These are phyloP conservation scores for Zopfochytrium polystomum DNA, from an alignment of 371 early-diverging fungal genomes.

Conservation along the genomic window DNA sequence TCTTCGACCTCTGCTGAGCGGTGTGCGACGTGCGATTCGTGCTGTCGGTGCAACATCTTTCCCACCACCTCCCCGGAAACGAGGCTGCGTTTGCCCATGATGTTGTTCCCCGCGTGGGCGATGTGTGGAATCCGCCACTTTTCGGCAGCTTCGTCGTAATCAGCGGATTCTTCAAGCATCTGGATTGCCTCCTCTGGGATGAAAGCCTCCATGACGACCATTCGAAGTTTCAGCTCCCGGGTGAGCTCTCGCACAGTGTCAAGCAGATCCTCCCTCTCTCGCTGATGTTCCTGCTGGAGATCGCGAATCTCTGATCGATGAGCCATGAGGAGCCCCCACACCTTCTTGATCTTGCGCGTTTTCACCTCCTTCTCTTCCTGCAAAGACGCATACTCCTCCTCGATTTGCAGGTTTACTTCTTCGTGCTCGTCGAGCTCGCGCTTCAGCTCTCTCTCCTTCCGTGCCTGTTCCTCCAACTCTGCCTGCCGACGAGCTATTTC, in stretches of 20 bases:
- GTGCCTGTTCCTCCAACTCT: slow-evolving; percentile 47
- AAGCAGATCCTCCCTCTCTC: slow-evolving; percentile 53
- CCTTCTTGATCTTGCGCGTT: slow-evolving; percentile 55
- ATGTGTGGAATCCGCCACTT: slow-evolving; percentile 54
- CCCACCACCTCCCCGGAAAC: slow-evolving; percentile 32
- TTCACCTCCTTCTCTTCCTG: slow-evolving; percentile 57
- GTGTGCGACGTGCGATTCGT: slow-evolving; percentile 5
- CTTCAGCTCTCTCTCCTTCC: slow-evolving; percentile 46
- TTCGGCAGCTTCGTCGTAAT: slow-evolving; percentile 56
- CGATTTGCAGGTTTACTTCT: slow-evolving; percentile 53
- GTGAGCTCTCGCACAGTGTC: slow-evolving; percentile 57
- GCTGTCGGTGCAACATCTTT: slow-evolving; percentile 29
- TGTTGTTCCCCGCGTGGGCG: slow-evolving; percentile 56
- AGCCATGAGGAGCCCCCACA: slow-evolving; percentile 46
- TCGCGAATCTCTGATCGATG: slow-evolving; percentile 57
- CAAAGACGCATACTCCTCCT: slow-evolving; percentile 54
- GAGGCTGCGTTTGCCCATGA: slow-evolving; percentile 46
- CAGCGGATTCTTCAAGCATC: slow-evolving; percentile 45
- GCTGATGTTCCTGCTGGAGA: slow-evolving; percentile 53
- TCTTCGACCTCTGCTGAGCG: not conserved
- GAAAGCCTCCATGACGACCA: slow-evolving; percentile 45
- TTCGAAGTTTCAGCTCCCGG: slow-evolving; percentile 48
- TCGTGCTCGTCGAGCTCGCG: slow-evolving; percentile 50
- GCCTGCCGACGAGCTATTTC: slow-evolving; percentile 38
- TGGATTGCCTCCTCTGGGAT: slow-evolving; percentile 47